phyloP scores from a whole-genome alignment of 2,329 filamentous ascomycete genomes.

The Stagonosporopsis cucurbitacearum region DNA sequence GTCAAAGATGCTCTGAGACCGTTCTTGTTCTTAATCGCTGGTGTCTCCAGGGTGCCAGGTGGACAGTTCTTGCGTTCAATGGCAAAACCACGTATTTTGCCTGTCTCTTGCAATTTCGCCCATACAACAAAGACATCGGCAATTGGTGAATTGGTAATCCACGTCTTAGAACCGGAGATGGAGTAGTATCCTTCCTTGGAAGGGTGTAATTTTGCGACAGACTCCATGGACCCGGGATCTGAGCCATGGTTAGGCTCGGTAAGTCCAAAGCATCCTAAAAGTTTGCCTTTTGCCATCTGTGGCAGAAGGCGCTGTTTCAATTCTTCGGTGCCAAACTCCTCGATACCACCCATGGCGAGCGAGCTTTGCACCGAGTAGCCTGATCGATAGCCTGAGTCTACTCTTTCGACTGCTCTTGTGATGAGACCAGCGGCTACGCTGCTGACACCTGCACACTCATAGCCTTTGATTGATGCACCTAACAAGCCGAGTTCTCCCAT shows the following conservation, averaged over 20 bases:
- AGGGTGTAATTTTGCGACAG: conserved; percentile 80
- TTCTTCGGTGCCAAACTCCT: conserved; percentile 85
- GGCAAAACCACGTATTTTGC: conserved; percentile 92
- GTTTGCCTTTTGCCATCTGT: conserved; percentile 78
- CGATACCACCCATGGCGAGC: conserved; percentile 89
- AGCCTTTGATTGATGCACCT: conserved; percentile 84
- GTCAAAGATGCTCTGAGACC: conserved; percentile 92
- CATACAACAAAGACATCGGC: conserved; percentile 85
- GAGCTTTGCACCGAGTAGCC: conserved; percentile 95
- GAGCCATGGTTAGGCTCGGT: conserved; percentile 94
- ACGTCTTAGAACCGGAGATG: conserved; percentile 85
- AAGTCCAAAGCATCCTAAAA: conserved; percentile 85
- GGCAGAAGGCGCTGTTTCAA: conserved; percentile 86
- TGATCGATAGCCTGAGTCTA: conserved; percentile 89
- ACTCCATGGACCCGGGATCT: conserved; percentile 91
- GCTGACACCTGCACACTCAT: conserved; percentile 86
- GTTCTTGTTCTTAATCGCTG: conserved; percentile 92
- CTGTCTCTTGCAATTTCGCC: conserved; percentile 90
- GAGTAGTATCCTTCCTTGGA: conserved; percentile 82
- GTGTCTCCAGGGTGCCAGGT: conserved; percentile 87
- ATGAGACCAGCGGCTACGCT: conserved; percentile 90
- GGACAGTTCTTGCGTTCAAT: conserved; percentile 86
- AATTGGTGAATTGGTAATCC: conserved; percentile 95
- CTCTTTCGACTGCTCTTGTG: conserved; percentile 86
- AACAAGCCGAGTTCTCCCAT: conserved; percentile 93